Percentiles rank a stretch among this genome's conserved stretches.
Conservation (phyloP, 2,329 filamentous ascomycete species). For the Venturia pyrina region DNA sequence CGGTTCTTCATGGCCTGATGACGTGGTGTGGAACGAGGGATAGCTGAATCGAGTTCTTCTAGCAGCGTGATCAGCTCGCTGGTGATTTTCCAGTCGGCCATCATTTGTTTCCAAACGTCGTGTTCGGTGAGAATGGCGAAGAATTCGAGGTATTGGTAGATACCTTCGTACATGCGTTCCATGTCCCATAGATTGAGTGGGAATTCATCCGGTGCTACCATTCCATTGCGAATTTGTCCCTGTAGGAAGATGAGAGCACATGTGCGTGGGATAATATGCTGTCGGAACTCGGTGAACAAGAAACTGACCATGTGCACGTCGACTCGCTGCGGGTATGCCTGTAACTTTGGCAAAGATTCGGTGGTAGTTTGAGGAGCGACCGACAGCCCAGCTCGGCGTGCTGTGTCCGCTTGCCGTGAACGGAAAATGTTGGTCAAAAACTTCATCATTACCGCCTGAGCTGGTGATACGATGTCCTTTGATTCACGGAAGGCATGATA, state of each 20-base stretch:
- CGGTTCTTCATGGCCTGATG: neutral
- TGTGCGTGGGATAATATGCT: constrained; percentile 86
- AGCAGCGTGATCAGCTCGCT: constrained; percentile 83
- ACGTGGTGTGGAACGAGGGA: constrained; percentile 39
- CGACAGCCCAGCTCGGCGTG: constrained; percentile 59
- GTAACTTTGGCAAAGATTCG: neutral
- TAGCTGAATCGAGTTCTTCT: constrained; percentile 76
- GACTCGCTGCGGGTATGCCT: constrained; percentile 34
- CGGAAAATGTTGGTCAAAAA: constrained; percentile 85
- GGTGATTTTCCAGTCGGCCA: constrained; percentile 85
- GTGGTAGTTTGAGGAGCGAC: constrained; percentile 34
- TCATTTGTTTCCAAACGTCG: constrained; percentile 67
- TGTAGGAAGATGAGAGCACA: constrained; percentile 91
- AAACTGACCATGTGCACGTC: constrained; percentile 68
- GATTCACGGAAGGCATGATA: constrained; percentile 86
- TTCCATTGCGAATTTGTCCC: constrained; percentile 71
- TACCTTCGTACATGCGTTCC: constrained; percentile 89
- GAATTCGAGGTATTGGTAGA: constrained; percentile 91
- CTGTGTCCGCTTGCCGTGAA: constrained; percentile 38
- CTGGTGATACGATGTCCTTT: constrained; percentile 92
- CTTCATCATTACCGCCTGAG: constrained; percentile 85
- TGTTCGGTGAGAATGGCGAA: constrained; percentile 83
- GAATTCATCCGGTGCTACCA: constrained; percentile 73
- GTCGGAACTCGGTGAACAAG: constrained; percentile 84
- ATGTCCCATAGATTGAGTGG: constrained; percentile 95